phyloP scores from a whole-genome alignment of 768 basidiomycete species.

The Cystobasidium ongulense region DNA sequence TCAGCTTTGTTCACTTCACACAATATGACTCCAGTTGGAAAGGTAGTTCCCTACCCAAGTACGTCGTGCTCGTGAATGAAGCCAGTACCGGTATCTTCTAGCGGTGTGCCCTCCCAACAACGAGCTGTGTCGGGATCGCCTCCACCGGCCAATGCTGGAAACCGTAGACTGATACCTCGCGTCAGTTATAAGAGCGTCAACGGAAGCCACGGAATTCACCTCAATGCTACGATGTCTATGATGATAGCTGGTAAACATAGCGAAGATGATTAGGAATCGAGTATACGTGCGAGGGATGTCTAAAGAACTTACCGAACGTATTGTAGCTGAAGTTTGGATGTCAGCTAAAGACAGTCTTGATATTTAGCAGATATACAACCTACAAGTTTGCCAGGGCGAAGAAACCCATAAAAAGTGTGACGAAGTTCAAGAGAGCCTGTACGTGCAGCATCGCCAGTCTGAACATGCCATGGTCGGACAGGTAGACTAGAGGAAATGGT shows the following conservation, averaged over 20 bases:
- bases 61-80: slow-evolving; percentile 37
- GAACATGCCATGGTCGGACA: slow-evolving; percentile 73
- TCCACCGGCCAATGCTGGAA: slow-evolving; percentile 35
- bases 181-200: slow-evolving; percentile 34
- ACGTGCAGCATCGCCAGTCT: slow-evolving; percentile 96
- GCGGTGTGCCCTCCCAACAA: slow-evolving; percentile 40
- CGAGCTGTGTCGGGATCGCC: slow-evolving; percentile 31
- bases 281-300: no score
- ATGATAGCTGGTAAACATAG: slow-evolving; percentile 20
- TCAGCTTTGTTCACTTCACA: neutral
- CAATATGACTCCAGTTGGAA: neutral
- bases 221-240: neutral
- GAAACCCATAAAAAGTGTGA: slow-evolving; percentile 81
- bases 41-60: slow-evolving; percentile 33
- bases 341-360: neutral
- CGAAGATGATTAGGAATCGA: slow-evolving; percentile 40
- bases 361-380: neutral
- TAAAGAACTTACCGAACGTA: slow-evolving; percentile 9
- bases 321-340: neutral
- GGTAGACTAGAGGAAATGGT: no score
- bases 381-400: slow-evolving; percentile 71
- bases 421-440: slow-evolving; percentile 79
- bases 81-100: slow-evolving; percentile 32
- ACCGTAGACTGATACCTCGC: slow-evolving; percentile 30
- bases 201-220: neutral